Evolutionary conservation across 805 yeast genomes (phyloP).

Genomic region (Nakazawaea ishiwadae): DNA sequence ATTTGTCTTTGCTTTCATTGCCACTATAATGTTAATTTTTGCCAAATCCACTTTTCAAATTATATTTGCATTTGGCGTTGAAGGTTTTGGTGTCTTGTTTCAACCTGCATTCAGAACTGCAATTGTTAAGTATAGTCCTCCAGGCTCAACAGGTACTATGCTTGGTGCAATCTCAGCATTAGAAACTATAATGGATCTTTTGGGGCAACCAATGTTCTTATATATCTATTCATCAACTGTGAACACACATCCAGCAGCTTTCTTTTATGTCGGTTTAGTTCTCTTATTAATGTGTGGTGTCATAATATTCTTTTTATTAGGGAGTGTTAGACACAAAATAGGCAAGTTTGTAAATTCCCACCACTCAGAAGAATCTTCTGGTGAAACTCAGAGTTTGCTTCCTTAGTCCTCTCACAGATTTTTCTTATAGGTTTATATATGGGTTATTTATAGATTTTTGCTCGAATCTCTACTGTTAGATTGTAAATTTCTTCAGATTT

Average conservation of each 20-base stretch:
- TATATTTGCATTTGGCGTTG: slow-evolving; percentile 25
- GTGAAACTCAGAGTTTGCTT: too few relatives aligned
- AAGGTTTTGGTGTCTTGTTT: slow-evolving; percentile 37
- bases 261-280: background rate
- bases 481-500: too few relatives aligned
- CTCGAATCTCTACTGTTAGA: too few relatives aligned
- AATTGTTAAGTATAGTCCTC: slow-evolving; percentile 49
- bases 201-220: background rate
- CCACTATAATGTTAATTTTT: slow-evolving; percentile 5
- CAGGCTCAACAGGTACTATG: slow-evolving; percentile 49
- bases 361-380: background rate
- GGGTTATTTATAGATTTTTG: background rate
- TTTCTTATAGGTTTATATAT: slow-evolving; percentile 26
- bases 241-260: background rate
- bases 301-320: background rate
- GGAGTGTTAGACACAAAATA: background rate
- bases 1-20: slow-evolving; percentile 24
- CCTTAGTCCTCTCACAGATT: too few relatives aligned
- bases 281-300: background rate
- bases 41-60: slow-evolving; percentile 19
- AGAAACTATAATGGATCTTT: slow-evolving; percentile 29
- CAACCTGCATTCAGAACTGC: slow-evolving; percentile 49
- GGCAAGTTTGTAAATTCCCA: background rate
- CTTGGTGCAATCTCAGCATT: slow-evolving; percentile 56
- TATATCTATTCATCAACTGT: background rate